Percentiles rank a stretch among this genome's conserved stretches.
These are phyloP conservation scores for Eucalyptus fibrosa DNA, from an alignment of 345 rosid species.

Conservation along the genomic window DNA sequence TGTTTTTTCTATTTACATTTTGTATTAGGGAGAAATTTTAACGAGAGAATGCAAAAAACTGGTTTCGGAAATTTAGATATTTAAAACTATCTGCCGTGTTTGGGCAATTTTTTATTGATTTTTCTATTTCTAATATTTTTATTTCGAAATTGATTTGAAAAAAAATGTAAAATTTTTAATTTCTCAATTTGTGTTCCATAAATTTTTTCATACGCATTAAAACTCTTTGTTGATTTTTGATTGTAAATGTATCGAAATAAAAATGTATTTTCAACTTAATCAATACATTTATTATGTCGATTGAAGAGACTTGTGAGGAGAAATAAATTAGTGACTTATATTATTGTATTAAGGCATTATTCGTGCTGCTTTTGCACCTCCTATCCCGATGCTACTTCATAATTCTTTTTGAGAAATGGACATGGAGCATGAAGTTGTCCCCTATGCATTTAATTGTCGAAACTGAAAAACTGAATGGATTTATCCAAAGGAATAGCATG, in stretches of 20 bases:
- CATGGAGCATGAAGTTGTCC: background rate
- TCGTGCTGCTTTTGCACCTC: background rate
- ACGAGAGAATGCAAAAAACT: rapidly evolving
- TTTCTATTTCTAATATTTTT: no score
- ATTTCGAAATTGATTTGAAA: no score
- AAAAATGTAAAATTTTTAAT: no score
- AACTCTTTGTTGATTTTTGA: no score
- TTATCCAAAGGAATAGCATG: background rate
- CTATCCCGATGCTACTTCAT: background rate
- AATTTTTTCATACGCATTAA: no score
- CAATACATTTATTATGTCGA: background rate
- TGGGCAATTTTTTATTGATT: no score
- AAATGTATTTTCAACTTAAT: background rate
- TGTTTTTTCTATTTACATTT: background rate
- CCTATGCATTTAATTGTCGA: background rate
- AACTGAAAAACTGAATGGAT: background rate
- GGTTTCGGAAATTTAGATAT: background rate
- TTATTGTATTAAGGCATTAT: no score
- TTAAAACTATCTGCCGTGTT: rapidly evolving
- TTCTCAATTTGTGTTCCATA: no score
- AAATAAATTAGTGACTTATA: background rate
- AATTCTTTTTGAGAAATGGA: background rate
- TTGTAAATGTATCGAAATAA: background rate
- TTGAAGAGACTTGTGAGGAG: background rate
- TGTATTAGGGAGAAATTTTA: background rate